Evolutionary conservation across 768 basidiomycete species (phyloP).

Genomic region (Mycena kentingensis): DNA sequence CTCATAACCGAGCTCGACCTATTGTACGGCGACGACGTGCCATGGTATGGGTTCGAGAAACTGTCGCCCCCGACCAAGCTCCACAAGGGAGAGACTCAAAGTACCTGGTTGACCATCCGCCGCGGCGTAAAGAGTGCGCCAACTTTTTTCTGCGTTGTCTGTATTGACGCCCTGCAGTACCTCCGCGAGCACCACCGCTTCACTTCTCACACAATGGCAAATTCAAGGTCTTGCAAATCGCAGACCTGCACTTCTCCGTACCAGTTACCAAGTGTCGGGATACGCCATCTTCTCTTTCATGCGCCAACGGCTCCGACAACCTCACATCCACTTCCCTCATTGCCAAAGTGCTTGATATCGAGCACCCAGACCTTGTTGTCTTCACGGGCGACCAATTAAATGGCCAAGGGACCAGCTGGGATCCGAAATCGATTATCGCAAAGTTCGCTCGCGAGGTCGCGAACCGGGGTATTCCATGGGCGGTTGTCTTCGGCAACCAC

Average conservation of each 20-base stretch:
- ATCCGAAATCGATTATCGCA: conserved; percentile 81
- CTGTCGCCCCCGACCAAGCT: conserved; percentile 60
- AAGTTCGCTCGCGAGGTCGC: conserved; percentile 84
- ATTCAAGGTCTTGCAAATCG: conserved; percentile 89
- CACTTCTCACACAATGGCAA: conserved; percentile 83
- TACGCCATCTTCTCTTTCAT: conserved; percentile 55
- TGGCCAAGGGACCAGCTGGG: conserved; percentile 89
- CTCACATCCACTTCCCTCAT: conserved; percentile 71
- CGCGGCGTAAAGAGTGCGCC: conserved; percentile 72
- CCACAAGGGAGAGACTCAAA: conserved; percentile 44
- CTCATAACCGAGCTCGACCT: conserved; percentile 93
- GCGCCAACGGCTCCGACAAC: conserved; percentile 64
- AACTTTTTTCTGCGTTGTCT: not conserved
- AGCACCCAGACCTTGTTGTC: conserved; percentile 89
- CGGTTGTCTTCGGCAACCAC: conserved; percentile 93
- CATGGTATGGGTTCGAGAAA: conserved; percentile 87
- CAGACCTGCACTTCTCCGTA: conserved; percentile 92
- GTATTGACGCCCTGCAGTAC: conserved; percentile 40
- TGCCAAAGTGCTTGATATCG: conserved; percentile 66
- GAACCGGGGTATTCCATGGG: conserved; percentile 81
- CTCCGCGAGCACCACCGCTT: conserved; percentile 73
- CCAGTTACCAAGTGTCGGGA: conserved; percentile 78
- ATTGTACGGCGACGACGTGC: conserved; percentile 77
- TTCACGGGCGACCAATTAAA: conserved; percentile 94
- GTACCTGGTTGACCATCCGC: conserved; percentile 68